phyloP scores from a whole-genome alignment of 2,329 filamentous ascomycete species.

The Neofusicoccum kwambonambiense region DNA sequence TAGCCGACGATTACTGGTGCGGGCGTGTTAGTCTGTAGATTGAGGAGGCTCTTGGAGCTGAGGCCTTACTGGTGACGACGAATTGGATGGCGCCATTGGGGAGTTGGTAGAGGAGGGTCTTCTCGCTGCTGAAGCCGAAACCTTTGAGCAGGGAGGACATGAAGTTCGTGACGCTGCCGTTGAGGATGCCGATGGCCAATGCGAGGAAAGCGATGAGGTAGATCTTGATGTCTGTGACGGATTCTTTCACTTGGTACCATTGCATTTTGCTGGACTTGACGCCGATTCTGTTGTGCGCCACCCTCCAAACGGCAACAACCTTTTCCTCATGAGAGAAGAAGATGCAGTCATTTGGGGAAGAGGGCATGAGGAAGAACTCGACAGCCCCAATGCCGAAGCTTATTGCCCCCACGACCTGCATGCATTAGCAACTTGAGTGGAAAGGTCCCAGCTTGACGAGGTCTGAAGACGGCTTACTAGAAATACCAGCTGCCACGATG shows the following conservation, averaged over 20 bases:
- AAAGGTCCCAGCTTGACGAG: background rate
- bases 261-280: slow-evolving; percentile 41
- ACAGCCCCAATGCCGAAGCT: background rate
- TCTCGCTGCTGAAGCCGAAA: slow-evolving; percentile 33
- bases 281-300: slow-evolving; percentile 40
- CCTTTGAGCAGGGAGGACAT: slow-evolving; percentile 46
- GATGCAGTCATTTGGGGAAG: slow-evolving; percentile 33
- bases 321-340: slow-evolving; percentile 39
- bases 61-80: too few relatives aligned
- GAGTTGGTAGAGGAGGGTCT: background rate
- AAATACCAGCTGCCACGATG: slow-evolving; percentile 38
- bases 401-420: background rate
- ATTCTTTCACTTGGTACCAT: slow-evolving; percentile 39
- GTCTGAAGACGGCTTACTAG: slow-evolving; percentile 22
- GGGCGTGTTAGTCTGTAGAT: too few relatives aligned
- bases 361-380: slow-evolving; percentile 35
- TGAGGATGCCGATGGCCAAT: slow-evolving; percentile 47
- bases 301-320: slow-evolving; percentile 40
- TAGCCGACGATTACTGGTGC: too few relatives aligned
- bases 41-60: too few relatives aligned
- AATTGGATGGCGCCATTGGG: background rate
- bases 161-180: slow-evolving; percentile 52
- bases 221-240: slow-evolving; percentile 39
- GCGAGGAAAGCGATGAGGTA: slow-evolving; percentile 42
- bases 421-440: background rate